These are phyloP conservation scores for Torrubiellomyces zombiae DNA, from an alignment of 2,329 filamentous ascomycete genomes.

Conservation along the genomic window DNA sequence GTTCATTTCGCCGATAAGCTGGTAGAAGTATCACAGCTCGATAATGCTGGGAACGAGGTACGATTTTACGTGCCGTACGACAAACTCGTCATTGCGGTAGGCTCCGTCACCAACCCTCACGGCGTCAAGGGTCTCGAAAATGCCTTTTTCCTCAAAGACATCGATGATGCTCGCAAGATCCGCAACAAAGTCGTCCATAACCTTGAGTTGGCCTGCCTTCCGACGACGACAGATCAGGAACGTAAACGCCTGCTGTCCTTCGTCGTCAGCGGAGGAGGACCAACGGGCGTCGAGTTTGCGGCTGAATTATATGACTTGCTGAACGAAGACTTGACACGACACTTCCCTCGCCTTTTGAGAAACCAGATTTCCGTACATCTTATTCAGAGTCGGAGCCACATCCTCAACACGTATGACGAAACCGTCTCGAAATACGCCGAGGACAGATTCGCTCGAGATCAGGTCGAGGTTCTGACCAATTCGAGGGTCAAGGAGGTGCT, in stretches of 20 bases:
- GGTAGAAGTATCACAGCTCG: conserved; percentile 66
- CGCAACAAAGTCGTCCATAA: conserved; percentile 80
- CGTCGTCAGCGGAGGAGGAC: conserved; percentile 87
- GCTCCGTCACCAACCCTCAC: conserved; percentile 84
- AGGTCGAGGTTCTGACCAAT: conserved; percentile 83
- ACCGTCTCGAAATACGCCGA: conserved; percentile 85
- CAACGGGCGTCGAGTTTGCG: conserved; percentile 94
- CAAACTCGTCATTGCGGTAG: conserved; percentile 84
- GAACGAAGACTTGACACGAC: conserved; percentile 74
- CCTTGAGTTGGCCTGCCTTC: conserved; percentile 79
- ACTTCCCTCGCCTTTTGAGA: conserved; percentile 78
- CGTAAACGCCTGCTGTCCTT: conserved; percentile 79
- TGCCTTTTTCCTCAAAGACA: conserved; percentile 89
- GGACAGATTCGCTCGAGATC: conserved; percentile 75
- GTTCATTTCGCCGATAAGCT: conserved; percentile 85
- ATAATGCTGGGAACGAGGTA: conserved; percentile 52
- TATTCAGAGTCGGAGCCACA: conserved; percentile 87
- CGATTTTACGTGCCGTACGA: conserved; percentile 94
- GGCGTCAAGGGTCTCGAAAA: conserved; percentile 90
- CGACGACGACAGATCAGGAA: conserved; percentile 79
- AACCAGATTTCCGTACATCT: conserved; percentile 97
- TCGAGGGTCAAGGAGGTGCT: conserved; percentile 81
- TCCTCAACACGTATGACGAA: conserved; percentile 96
- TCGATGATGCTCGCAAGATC: conserved; percentile 79
- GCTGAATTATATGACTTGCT: conserved; percentile 91